Base-by-base conservation (phyloP, 208 protist genomes). In the Acanthamoeba divionensis region DNA sequence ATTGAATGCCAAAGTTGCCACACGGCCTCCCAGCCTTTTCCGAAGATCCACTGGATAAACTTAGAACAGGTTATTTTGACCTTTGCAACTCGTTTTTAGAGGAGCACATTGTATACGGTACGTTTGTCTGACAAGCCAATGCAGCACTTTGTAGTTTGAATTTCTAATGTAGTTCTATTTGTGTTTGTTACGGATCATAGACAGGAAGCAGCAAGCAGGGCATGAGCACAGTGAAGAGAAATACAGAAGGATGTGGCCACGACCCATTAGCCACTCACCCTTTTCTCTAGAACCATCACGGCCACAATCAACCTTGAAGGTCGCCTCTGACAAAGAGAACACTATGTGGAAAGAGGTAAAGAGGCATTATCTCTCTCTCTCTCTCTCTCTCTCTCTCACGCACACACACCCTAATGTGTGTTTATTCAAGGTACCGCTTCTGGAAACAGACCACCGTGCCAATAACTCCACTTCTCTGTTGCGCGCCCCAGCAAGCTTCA, bases 391-490 rank as follows among this genome's bases (percentile, higher is more conserved):
- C 12, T n/a, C n/a, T n/a, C n/a, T n/a, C n/a, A n/a, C n/a, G n/a
- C n/a, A n/a, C n/a, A n/a, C n/a, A n/a, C n/a, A 9, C 13, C 8
- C 33, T 5, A 65, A 21, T 29, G 57, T 13, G 26, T 65, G 57
- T 65, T 13, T 18, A 13, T 57, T 7, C 26, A 12, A 80, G 47
- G 69, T 80, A 48, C 44, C 36, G 4, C 47, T 80, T 41, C 47
- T 80, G 0, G 69, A 80, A 21, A 48, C 69, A 21, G 41, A 80
- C 69, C 50, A 24, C 69, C 50, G 33, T 24, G 36, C 69, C 69
- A 80, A 41, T 48, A 80, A 80, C 69, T 80, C 69, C 15, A 80
- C 69, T 3, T 80, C 69, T 41, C 69, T 80, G 2, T 26, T 48
- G 44, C 69, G 69, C 24, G 69, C 69, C 33, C 69, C 69, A 31